Conservation (phyloP, 768 basidiomycete species). For the Pleurotus ostreatus region DNA sequence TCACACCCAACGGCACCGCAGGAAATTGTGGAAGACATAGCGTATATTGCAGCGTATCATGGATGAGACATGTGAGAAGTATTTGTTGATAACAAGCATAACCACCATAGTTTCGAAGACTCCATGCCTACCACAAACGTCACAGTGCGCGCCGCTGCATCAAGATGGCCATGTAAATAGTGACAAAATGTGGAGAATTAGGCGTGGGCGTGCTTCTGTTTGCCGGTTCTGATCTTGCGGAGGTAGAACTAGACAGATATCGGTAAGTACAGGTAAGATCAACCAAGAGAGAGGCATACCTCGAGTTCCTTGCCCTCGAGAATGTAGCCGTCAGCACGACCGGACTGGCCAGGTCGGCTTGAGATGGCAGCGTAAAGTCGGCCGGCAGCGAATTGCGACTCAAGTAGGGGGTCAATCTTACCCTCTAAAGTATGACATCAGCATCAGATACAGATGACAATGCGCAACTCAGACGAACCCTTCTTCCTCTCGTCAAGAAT, state of each 20-base stretch:
- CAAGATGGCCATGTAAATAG: constrained; percentile 32
- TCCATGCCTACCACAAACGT: constrained; percentile 8
- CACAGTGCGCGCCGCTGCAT: constrained; percentile 14
- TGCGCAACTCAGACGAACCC: constrained; percentile 40
- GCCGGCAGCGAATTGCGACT: constrained; percentile 88
- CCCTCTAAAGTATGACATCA: constrained; percentile 46
- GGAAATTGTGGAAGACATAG: constrained; percentile 1
- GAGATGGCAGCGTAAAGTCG: constrained; percentile 93
- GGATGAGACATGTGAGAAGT: constrained; percentile 3
- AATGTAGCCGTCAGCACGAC: constrained; percentile 95
- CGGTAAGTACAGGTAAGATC: constrained; percentile 14
- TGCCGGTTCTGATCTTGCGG: constrained; percentile 88
- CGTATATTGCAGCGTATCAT: constrained; percentile 9
- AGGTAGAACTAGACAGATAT: constrained; percentile 73
- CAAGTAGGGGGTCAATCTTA: constrained; percentile 88
- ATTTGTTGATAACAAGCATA: constrained; percentile 4
- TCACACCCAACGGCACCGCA: no score
- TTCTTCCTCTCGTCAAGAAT: constrained; percentile 88
- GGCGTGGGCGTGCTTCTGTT: constrained; percentile 87
- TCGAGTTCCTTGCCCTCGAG: constrained; percentile 99
- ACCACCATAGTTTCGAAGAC: constrained; percentile 4
- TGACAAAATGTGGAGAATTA: constrained; percentile 12
- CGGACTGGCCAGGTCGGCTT: constrained; percentile 95
- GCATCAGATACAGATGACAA: not conserved
- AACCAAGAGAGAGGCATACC: constrained; percentile 40